Percentiles rank a stretch among this genome's conserved stretches.
Conservation (phyloP, 495 filamentous ascomycete genomes). For the Aspergillus indologenus region DNA sequence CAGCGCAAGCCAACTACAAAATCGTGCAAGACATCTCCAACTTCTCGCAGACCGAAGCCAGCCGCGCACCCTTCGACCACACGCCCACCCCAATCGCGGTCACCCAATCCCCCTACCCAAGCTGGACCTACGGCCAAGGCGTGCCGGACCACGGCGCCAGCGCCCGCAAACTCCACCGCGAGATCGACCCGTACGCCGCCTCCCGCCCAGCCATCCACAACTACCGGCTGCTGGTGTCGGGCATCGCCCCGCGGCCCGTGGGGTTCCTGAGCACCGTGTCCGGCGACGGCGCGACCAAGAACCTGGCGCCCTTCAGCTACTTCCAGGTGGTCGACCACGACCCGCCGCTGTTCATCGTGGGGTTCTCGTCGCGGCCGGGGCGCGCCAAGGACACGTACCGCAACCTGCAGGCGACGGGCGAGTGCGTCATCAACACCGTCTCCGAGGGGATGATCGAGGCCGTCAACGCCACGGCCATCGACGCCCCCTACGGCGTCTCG, state of each 20-base stretch:
- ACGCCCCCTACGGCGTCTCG: constrained; percentile 69
- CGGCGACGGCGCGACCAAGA: constrained; percentile 53
- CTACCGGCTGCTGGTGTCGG: constrained; percentile 85
- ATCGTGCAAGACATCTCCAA: constrained; percentile 40
- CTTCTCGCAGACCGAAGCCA: constrained; percentile 68
- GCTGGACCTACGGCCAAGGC: constrained; percentile 71
- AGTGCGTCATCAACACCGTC: constrained; percentile 79
- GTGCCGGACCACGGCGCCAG: constrained; percentile 53
- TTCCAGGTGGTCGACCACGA: constrained; percentile 79
- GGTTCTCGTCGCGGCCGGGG: constrained; percentile 56
- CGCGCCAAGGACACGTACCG: constrained; percentile 67
- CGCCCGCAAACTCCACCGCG: constrained; percentile 54
- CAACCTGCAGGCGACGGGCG: constrained; percentile 64
- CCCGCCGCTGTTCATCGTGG: constrained; percentile 78
- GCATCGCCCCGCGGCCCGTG: constrained; percentile 74
- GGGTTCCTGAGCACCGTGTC: constrained; percentile 54
- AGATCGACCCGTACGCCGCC: constrained; percentile 74
- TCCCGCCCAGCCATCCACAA: constrained; percentile 65
- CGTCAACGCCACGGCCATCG: constrained; percentile 70
- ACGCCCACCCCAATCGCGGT: constrained; percentile 47
- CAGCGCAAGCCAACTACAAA: constrained; percentile 23
- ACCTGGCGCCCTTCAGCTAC: constrained; percentile 82
- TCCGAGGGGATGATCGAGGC: constrained; percentile 79
- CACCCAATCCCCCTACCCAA: constrained; percentile 66
- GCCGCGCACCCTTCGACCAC: constrained; percentile 58